Evolutionary conservation across 306 rosid species (phyloP).

Genomic region (Dryas drummondii): DNA sequence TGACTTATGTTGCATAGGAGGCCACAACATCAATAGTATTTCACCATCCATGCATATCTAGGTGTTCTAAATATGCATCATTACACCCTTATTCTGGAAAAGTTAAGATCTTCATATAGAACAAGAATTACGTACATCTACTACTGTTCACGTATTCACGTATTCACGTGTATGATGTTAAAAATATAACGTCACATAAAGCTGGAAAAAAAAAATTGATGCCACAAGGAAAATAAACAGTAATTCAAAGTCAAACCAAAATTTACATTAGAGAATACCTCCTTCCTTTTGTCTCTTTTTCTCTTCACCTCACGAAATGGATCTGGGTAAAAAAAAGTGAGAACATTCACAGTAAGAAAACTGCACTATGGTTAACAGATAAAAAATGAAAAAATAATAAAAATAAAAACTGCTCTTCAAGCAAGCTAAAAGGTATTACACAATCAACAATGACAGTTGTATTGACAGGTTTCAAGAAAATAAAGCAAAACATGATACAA

Average conservation of each 20-base stretch:
- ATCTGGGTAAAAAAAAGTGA: conserved; percentile 42
- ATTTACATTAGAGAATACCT: conserved; percentile 40
- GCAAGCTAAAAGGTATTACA: background rate
- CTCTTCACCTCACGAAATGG: conserved; percentile 96
- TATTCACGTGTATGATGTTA: background rate
- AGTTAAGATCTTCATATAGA: background rate
- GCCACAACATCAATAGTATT: background rate
- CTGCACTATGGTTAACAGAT: background rate
- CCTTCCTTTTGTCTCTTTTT: conserved; percentile 88
- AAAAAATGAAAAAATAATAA: too few species aligned
- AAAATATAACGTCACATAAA: background rate
- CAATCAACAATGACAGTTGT: background rate
- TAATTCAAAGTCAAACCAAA: background rate
- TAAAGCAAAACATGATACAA: background rate
- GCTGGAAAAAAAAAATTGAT: background rate
- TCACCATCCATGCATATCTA: background rate
- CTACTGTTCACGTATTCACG: background rate
- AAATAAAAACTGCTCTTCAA: too few species aligned
- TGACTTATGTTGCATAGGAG: background rate
- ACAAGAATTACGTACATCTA: background rate
- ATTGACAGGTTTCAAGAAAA: background rate
- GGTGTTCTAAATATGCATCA: background rate
- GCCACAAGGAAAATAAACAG: background rate
- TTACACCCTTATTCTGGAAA: background rate
- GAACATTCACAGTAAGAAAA: conserved; percentile 5